A percentile compares a stretch with the other conserved stretches of the same genome.
phyloP scores from a whole-genome alignment of 768 basidiomycete genomes.

The Rhodotorula sphaerocarpa region DNA sequence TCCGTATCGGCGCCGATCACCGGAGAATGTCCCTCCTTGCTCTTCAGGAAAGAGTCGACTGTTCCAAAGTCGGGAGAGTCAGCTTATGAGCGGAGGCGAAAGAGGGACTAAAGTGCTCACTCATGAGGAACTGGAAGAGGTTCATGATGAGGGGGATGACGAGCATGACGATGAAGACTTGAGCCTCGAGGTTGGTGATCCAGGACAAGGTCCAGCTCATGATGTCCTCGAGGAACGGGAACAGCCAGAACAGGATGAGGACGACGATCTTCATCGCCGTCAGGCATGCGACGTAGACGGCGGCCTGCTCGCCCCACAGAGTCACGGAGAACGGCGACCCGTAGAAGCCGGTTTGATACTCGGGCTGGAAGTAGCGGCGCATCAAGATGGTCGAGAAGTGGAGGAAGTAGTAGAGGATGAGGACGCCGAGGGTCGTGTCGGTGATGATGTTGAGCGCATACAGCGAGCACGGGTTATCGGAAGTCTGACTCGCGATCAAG shows the following conservation, averaged over 20 bases:
- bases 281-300: constrained; percentile 71
- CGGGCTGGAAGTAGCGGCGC: constrained; percentile 55
- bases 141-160: constrained; percentile 60
- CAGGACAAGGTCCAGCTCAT: constrained; percentile 83
- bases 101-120: constrained; percentile 55
- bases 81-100: neutral
- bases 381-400: constrained; percentile 57
- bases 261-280: constrained; percentile 86
- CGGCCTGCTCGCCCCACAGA: constrained; percentile 62
- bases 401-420: constrained; percentile 53
- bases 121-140: constrained; percentile 85
- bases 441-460: constrained; percentile 85
- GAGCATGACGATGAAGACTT: constrained; percentile 61
- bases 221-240: constrained; percentile 62
- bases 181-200: constrained; percentile 56
- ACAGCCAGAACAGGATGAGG: constrained; percentile 61
- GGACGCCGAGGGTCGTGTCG: constrained; percentile 85
- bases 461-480: constrained; percentile 66
- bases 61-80: neutral
- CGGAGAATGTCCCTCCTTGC: neutral
- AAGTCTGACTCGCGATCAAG: constrained; percentile 59
- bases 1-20: constrained; percentile 4
- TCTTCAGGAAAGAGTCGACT: constrained; percentile 35
- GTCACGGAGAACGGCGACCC: constrained; percentile 68
- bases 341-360: constrained; percentile 79